Evolutionary conservation across 2,329 filamentous ascomycete genomes (phyloP).

Genomic region (Dactylellina drechsleri): DNA sequence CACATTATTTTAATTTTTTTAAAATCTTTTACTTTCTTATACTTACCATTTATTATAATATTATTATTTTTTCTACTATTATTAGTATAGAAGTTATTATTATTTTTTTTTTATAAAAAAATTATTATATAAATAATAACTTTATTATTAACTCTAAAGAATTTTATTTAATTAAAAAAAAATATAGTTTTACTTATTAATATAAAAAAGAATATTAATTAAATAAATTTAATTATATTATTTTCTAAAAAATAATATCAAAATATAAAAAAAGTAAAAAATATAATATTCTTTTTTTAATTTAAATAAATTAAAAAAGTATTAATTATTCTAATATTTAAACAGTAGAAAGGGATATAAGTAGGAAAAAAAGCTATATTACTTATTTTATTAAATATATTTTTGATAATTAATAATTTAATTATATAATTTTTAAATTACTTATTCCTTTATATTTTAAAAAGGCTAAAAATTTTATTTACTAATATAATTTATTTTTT

Average conservation of each 20-base stretch:
- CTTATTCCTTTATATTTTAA: too few relatives aligned
- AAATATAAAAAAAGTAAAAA: neutral
- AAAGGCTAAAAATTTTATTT: too few relatives aligned
- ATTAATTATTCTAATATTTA: neutral
- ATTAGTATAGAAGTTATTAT: neutral
- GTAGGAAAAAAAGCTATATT: too few relatives aligned
- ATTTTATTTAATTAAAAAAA: neutral
- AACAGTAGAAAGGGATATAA: too few relatives aligned
- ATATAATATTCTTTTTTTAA: too few relatives aligned
- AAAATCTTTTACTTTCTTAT: neutral
- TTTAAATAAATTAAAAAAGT: neutral
- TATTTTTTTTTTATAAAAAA: neutral
- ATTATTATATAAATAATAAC: neutral
- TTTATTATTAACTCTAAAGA: neutral
- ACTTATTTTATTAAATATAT: too few relatives aligned
- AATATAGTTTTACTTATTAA: neutral
- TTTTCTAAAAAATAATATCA: neutral
- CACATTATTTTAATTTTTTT: neutral
- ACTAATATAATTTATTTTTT: too few relatives aligned
- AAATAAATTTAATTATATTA: neutral
- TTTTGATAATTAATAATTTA: too few relatives aligned
- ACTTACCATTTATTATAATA: neutral
- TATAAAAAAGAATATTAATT: neutral
- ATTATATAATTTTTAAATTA: too few relatives aligned
- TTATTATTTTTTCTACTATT: neutral